Base-by-base conservation (phyloP, 2,329 filamentous ascomycete species). In the Phyllosticta capitalensis region DNA sequence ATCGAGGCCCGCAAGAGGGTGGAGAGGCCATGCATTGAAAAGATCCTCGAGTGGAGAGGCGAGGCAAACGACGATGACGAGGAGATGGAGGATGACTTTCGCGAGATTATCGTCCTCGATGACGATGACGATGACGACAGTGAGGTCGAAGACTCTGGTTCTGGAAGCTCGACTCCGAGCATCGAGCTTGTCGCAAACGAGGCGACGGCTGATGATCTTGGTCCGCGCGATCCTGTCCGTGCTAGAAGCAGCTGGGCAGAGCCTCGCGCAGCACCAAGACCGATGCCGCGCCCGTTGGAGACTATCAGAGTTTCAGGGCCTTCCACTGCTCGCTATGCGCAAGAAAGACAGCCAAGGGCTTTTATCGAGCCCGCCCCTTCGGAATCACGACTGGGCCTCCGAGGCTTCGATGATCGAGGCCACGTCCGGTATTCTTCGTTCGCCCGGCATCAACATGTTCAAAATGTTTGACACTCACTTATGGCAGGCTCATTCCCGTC, bases 101-200 rank as follows among this genome's bases (percentile, higher is more conserved):
- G 81, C 55, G 83, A 86, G 69, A 80, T 84, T 61, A 84, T 86
- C 64, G 79, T 85, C 57, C 80, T 86, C 59, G 82, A 83, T 57
- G 82, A 84, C 66, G 82, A 84, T 64, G 80, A 82, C 51, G 74
- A 74, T 52, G 67, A 74, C 58, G 73, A 72, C 55, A 75, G 75
- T 58, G 70, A 75, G 55, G 74, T 72, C 38, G 64, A 66, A 30
- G 63, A 64, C 19, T 30, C 58, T 17, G 61, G 64, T 10, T 66
- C 64, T 21, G 64, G 62, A 38, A 64, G 68, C 19, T 59, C 58
- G 17, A 49, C 38, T 14, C 51, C 58, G 12, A 55, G 58, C 28
- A 48, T 55, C 5, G 58, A 55, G 55, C 68, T 71, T 21, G 65
- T 70, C 9, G 69, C 66, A 6, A 69, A 65, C 59, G 67, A 68